Conservation (phyloP, 768 basidiomycete genomes). For the Phallus indusiatus region DNA sequence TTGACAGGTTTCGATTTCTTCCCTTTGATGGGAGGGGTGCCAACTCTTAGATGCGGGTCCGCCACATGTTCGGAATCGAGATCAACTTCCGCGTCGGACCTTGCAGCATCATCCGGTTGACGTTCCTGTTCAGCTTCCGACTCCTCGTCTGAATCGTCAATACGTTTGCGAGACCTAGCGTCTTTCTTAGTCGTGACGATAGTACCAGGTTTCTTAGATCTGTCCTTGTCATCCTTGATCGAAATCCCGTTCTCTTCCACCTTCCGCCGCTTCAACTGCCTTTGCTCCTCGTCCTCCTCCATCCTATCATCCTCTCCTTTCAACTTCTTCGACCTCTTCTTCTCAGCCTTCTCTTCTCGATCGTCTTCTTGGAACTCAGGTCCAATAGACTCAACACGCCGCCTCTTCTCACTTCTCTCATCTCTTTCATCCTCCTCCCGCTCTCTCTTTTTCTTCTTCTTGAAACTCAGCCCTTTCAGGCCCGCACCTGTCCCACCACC, state of each 20-base stretch:
- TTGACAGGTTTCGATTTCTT: not conserved
- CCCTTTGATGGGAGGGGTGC: not conserved
- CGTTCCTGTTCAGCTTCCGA: not conserved
- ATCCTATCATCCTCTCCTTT: not conserved
- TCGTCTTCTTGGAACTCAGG: not conserved
- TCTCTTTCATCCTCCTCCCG: slow-evolving; percentile 16
- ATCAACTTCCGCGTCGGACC: not conserved
- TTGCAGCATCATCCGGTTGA: not conserved
- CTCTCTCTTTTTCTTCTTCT: slow-evolving; percentile 24
- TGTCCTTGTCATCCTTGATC: not conserved
- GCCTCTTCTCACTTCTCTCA: slow-evolving; percentile 12
- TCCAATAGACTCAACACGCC: slow-evolving; percentile 3
- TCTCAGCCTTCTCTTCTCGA: not conserved
- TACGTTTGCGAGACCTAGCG: not conserved
- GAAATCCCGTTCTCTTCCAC: not conserved
- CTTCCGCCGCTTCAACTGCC: not conserved
- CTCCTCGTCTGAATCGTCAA: not conserved
- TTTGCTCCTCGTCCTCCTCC: not conserved
- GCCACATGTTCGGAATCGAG: not conserved
- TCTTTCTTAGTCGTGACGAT: not conserved
- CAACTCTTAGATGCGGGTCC: not conserved
- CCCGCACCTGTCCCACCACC: slow-evolving; percentile 13
- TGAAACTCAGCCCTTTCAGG: slow-evolving; percentile 15
- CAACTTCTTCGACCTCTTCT: not conserved
- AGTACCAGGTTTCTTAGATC: not conserved